Evolutionary conservation across 495 filamentous ascomycete species (phyloP).

Genomic region (Aspergillus heteromorphus): DNA sequence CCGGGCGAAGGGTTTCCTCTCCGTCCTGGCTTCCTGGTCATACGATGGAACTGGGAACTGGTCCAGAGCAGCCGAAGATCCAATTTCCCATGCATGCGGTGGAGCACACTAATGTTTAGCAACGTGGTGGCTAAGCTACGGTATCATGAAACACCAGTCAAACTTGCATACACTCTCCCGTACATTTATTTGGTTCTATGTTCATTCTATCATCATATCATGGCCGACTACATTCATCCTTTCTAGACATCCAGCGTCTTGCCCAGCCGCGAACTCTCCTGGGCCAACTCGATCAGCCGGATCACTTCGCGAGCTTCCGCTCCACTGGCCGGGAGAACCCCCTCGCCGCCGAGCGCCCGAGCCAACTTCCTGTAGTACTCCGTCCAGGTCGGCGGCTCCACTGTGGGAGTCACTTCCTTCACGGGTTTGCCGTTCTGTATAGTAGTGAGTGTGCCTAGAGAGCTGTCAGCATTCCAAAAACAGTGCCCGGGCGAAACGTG

Average conservation of each 20-base stretch:
- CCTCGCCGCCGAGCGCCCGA: conserved; percentile 57
- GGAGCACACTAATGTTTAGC: not conserved
- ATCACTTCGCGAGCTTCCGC: conserved; percentile 67
- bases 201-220: not conserved
- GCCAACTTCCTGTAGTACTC: conserved; percentile 69
- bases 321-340: conserved; percentile 65
- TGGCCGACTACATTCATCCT: not conserved
- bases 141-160: not conserved
- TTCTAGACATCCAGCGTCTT: conserved; percentile 52
- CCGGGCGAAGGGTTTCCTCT: too few relatives aligned
- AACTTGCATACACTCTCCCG: not conserved
- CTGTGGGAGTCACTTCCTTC: conserved; percentile 49
- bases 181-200: not conserved
- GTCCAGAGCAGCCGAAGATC: not conserved
- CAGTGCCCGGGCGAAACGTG: not conserved
- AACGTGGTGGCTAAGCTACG: not conserved
- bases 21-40: not conserved
- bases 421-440: conserved; percentile 37
- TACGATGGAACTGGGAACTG: not conserved
- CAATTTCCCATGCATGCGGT: not conserved
- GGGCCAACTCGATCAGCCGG: conserved; percentile 65
- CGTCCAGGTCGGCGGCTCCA: conserved; percentile 64
- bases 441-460: conserved; percentile 37
- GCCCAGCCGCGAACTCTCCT: conserved; percentile 60
- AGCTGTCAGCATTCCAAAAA: not conserved